phyloP scores from a whole-genome alignment of 2,329 filamentous ascomycete genomes.

The Sphaerostilbella broomeana region DNA sequence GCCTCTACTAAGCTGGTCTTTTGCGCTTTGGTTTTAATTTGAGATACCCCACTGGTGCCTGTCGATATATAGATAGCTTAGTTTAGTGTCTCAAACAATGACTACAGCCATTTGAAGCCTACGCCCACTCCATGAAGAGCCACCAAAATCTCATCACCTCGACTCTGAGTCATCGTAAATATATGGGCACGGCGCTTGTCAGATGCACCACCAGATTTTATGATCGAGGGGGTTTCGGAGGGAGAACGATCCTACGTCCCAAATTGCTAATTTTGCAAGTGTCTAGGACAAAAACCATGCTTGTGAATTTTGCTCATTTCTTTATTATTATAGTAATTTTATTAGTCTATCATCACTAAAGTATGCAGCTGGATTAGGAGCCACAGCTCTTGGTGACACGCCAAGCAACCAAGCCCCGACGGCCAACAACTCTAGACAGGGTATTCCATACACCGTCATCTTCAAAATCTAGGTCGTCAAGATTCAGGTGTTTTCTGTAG shows the following conservation, averaged over 20 bases:
- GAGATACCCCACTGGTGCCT: conserved; percentile 1
- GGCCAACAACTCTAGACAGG: conserved; percentile 58
- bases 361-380: neutral
- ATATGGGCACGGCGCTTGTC: no score
- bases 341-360: neutral
- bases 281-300: no score
- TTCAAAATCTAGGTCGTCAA: conserved; percentile 74
- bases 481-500: conserved; percentile 60
- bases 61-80: conserved; percentile 6
- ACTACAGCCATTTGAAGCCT: conserved; percentile 3
- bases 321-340: conserved; percentile 3
- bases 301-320: no score
- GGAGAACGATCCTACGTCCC: no score
- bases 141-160: no score
- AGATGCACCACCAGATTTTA: no score
- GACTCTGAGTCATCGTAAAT: no score
- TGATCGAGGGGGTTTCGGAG: no score
- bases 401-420: conserved; percentile 56
- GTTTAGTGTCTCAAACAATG: conserved; percentile 12
- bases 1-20: conserved; percentile 70
- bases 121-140: no score
- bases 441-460: conserved; percentile 71
- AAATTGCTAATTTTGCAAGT: no score
- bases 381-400: conserved; percentile 57
- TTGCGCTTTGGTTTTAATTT: conserved; percentile 16